Conservation (phyloP, 2,329 filamentous ascomycete species). For the Sporothrix brunneoviolacea region DNA sequence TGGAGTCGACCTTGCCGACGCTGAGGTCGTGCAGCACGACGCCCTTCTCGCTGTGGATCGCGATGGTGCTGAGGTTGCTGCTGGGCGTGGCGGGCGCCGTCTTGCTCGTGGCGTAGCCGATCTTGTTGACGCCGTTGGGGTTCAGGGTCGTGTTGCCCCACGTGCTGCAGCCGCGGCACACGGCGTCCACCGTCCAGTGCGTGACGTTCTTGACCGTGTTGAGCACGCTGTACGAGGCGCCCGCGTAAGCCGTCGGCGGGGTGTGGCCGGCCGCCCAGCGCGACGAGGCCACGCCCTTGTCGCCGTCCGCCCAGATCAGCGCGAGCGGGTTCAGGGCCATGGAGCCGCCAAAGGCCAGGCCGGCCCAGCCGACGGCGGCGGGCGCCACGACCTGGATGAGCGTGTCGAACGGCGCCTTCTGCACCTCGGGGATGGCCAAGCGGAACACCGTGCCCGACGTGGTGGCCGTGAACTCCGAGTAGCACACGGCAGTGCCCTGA, state of each 20-base stretch:
- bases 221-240: slow-evolving; percentile 20
- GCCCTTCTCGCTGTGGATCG: slow-evolving; percentile 20
- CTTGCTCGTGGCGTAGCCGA: slow-evolving; percentile 23
- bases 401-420: slow-evolving; percentile 29
- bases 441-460: slow-evolving; percentile 20
- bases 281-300: slow-evolving; percentile 31
- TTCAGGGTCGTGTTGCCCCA: slow-evolving; percentile 20
- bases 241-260: slow-evolving; percentile 17
- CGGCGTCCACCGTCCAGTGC: slow-evolving; percentile 26
- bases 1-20: slow-evolving; percentile 14
- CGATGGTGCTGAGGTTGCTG: slow-evolving; percentile 23
- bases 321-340: slow-evolving; percentile 34
- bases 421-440: slow-evolving; percentile 27
- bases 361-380: slow-evolving; percentile 30
- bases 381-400: slow-evolving; percentile 33
- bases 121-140: slow-evolving; percentile 21
- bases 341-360: slow-evolving; percentile 32
- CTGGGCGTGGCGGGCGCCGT: slow-evolving; percentile 16
- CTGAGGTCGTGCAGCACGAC: slow-evolving; percentile 12
- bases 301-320: slow-evolving; percentile 30
- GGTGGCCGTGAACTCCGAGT: slow-evolving; percentile 22
- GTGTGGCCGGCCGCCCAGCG: slow-evolving; percentile 26
- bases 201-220: slow-evolving; percentile 21
- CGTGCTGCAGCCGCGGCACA: slow-evolving; percentile 23
- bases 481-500: slow-evolving; percentile 21